Percentiles rank a stretch among this genome's conserved stretches.
Conservation (phyloP, 2,329 filamentous ascomycete species). For the Diaporthe destruens region DNA sequence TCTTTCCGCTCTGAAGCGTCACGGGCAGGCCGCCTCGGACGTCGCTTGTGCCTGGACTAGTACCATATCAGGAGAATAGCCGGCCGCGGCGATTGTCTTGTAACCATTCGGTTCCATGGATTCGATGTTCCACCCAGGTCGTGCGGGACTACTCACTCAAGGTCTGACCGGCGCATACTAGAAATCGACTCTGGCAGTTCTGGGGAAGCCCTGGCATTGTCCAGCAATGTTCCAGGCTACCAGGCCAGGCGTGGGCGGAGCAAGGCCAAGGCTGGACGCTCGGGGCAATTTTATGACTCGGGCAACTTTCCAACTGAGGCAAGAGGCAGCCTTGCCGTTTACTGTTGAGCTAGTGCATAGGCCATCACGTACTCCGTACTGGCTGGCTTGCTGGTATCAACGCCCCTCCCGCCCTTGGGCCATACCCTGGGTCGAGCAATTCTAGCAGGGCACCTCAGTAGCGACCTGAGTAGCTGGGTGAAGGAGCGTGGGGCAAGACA, state of each 20-base stretch:
- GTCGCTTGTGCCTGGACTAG: background rate
- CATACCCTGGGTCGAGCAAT: background rate
- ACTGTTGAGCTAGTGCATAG: too few relatives aligned
- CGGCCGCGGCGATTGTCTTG: background rate
- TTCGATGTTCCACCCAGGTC: background rate
- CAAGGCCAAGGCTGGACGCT: slow-evolving; percentile 16
- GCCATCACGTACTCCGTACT: too few relatives aligned
- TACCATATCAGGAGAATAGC: too few relatives aligned
- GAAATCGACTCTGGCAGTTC: slow-evolving; percentile 10
- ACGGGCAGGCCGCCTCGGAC: background rate
- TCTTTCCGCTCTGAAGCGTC: background rate
- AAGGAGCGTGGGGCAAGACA: background rate
- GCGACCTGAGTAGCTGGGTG: background rate
- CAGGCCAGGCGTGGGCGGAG: slow-evolving; percentile 13
- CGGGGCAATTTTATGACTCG: slow-evolving; percentile 34
- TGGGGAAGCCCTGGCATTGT: slow-evolving; percentile 26
- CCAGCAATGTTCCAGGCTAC: slow-evolving; percentile 23
- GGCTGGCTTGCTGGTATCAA: too few relatives aligned
- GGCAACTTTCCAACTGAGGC: slow-evolving; percentile 35
- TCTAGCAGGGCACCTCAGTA: background rate
- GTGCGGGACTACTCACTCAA: background rate
- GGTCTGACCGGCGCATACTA: slow-evolving; percentile 12
- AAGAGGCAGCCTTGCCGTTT: slow-evolving; percentile 38
- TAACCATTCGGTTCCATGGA: background rate
- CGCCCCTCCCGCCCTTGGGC: too few relatives aligned